Evolutionary conservation across 345 rosid species (phyloP), one percentile per base, ranked within the genome.

Genomic region (Rhodamnia rubescens): DNA sequence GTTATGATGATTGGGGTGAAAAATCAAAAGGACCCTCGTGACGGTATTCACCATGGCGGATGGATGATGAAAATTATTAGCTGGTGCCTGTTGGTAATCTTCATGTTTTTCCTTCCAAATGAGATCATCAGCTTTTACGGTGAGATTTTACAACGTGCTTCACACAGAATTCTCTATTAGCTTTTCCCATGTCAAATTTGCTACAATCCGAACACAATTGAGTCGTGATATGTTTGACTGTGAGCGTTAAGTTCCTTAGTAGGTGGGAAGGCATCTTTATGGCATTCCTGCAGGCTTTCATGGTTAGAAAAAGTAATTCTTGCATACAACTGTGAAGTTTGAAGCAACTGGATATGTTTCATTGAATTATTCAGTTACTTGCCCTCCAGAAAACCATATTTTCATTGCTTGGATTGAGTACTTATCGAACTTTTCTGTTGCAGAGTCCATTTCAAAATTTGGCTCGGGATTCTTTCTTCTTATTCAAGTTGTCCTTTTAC

Each of bases 381-480:
- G 12, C 13, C 78, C 78, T 69, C 40, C 11, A 69, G 80, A 36
- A 69, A 36, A 69, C 24, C 53, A 26, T 24, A 27, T 27, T 85
- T 80, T 44, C 52, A 12, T 81, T 27, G 57, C 53, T 50, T 53
- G 15, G 54, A 47, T 54, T 59, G 42, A 81, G 20, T 26, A 54
- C 54, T 74, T 42, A 58, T 56, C 81, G 42, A 58, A 49, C 74
- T 64, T 85, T 82, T 54, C 61, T 29, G 83, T 83, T 90, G 84
- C 92, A 98, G 99, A 98, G 92, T 88, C 95, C 0, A 90, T 91
- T 82, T 98, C 99, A 84, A 98, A 95, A 92, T 98, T 98, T 83
- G 99, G 99, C 85, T 94, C 99, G 32, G 99, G 99, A 36, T 88
- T 98, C 89, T 98, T 98, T 81, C 99, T 96, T 88, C 98, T 98